A percentile compares a stretch with the other conserved stretches of the same genome.
phyloP scores from a whole-genome alignment of 2,329 filamentous ascomycete species.

The Reticulascus tulasneorum region DNA sequence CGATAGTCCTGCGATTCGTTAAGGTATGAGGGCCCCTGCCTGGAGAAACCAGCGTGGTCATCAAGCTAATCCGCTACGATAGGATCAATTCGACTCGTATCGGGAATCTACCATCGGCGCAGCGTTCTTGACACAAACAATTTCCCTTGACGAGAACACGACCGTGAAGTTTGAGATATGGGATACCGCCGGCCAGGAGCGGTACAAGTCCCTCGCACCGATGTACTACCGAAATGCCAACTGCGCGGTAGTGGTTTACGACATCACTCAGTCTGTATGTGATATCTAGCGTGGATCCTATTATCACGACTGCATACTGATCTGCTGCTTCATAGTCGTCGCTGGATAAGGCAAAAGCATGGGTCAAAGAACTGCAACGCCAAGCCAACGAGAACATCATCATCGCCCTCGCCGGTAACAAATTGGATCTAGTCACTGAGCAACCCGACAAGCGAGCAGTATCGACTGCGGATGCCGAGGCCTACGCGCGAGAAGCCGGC shows the following conservation, averaged over 20 bases:
- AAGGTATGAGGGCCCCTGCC: slow-evolving; percentile 60
- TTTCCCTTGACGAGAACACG: slow-evolving; percentile 94
- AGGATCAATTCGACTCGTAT: slow-evolving; percentile 99
- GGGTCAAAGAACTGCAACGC: slow-evolving; percentile 97
- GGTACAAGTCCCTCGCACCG: slow-evolving; percentile 96
- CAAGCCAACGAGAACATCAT: slow-evolving; percentile 99
- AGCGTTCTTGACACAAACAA: slow-evolving; percentile 97
- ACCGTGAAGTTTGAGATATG: slow-evolving; percentile 99
- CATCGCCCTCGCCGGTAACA: slow-evolving; percentile 96
- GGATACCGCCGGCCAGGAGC: slow-evolving; percentile 97
- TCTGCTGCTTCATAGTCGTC: slow-evolving; percentile 61
- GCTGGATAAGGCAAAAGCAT: slow-evolving; percentile 97
- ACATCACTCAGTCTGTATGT: slow-evolving; percentile 96
- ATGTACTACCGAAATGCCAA: slow-evolving; percentile 99
- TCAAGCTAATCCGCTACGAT: slow-evolving; percentile 11
- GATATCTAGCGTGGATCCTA: neutral
- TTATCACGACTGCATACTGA: slow-evolving; percentile 14
- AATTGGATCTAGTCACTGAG: slow-evolving; percentile 91
- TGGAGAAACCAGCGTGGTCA: slow-evolving; percentile 1
- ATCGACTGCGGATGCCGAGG: slow-evolving; percentile 81
- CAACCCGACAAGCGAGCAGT: slow-evolving; percentile 96
- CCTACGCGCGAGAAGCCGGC: slow-evolving; percentile 89
- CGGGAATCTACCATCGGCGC: slow-evolving; percentile 97
- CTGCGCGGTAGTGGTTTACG: slow-evolving; percentile 98
- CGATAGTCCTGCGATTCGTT: slow-evolving; percentile 94